Evolutionary conservation across 1,139 yeast genomes (phyloP).

Genomic region (Sugiyamaella sp.): DNA sequence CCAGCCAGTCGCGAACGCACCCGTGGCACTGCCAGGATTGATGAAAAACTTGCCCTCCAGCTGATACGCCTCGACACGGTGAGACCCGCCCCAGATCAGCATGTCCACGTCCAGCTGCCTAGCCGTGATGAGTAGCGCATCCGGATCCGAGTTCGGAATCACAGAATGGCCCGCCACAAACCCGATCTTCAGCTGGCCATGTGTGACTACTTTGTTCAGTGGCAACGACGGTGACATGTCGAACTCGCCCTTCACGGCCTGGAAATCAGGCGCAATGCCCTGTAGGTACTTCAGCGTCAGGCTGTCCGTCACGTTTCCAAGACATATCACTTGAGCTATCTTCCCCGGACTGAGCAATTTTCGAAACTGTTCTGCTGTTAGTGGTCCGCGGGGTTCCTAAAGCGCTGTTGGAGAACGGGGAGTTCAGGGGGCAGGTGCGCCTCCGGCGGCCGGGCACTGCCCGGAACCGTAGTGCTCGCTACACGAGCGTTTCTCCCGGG

Average conservation of each 20-base stretch:
- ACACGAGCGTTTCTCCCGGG: no score
- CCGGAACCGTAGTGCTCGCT: neutral
- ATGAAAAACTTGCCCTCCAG: slow-evolving; percentile 90
- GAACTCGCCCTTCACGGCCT: slow-evolving; percentile 79
- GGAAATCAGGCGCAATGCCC: slow-evolving; percentile 69
- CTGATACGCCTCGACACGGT: slow-evolving; percentile 89
- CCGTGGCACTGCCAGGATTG: slow-evolving; percentile 96
- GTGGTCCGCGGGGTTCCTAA: slow-evolving; percentile 1
- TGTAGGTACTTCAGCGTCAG: slow-evolving; percentile 66
- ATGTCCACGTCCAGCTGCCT: slow-evolving; percentile 92
- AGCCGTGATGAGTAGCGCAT: slow-evolving; percentile 78
- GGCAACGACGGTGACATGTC: slow-evolving; percentile 57
- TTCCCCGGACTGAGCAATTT: slow-evolving; percentile 79
- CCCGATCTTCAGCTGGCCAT: slow-evolving; percentile 78
- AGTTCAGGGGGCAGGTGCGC: neutral
- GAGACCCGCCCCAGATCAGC: slow-evolving; percentile 96
- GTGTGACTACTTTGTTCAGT: slow-evolving; percentile 62
- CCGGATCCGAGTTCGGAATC: slow-evolving; percentile 85
- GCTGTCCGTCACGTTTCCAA: slow-evolving; percentile 79
- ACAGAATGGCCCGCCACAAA: slow-evolving; percentile 82
- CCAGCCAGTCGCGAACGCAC: slow-evolving; percentile 69
- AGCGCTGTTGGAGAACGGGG: neutral
- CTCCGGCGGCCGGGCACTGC: neutral
- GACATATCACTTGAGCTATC: slow-evolving; percentile 79
- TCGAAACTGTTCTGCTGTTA: slow-evolving; percentile 48